phyloP scores from a whole-genome alignment of 2,329 filamentous ascomycete species.

The Parafenestella ontariensis region DNA sequence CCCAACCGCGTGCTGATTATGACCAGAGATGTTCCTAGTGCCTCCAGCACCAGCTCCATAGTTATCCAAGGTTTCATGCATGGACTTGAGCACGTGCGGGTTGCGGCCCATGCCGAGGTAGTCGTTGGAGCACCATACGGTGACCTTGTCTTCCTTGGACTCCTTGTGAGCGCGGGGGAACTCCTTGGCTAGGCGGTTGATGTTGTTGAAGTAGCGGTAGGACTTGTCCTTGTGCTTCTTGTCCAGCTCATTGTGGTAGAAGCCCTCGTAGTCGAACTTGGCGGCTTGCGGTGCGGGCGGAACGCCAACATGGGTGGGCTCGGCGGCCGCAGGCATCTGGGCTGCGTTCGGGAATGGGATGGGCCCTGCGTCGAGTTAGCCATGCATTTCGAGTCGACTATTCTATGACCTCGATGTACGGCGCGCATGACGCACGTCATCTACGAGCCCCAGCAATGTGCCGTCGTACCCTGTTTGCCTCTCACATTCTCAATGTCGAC shows the following conservation, averaged over 20 bases:
- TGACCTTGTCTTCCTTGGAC: constrained; percentile 81
- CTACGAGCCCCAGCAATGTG: neutral
- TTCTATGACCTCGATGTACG: neutral
- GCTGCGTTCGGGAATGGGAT: constrained; percentile 38
- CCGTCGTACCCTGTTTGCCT: constrained; percentile 53
- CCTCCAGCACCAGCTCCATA: constrained; percentile 96
- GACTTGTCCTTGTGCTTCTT: constrained; percentile 99
- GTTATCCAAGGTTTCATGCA: constrained; percentile 93
- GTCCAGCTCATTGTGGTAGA: constrained; percentile 87
- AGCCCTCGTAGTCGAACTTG: constrained; percentile 89
- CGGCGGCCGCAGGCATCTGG: constrained; percentile 32
- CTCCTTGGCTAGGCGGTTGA: constrained; percentile 95
- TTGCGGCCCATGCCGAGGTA: constrained; percentile 98
- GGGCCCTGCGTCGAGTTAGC: constrained; percentile 29
- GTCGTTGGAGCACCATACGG: constrained; percentile 99
- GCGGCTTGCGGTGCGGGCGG: constrained; percentile 56
- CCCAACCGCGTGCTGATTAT: constrained; percentile 91
- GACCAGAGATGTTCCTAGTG: constrained; percentile 96
- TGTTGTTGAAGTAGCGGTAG: constrained; percentile 99
- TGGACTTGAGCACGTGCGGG: constrained; percentile 80
- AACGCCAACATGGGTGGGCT: constrained; percentile 45
- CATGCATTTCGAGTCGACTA: constrained; percentile 4
- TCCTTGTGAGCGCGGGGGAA: constrained; percentile 95
- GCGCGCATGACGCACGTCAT: constrained; percentile 7
- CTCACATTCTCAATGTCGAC: constrained; percentile 63